Conservation (phyloP, 768 basidiomycete genomes). For the Collybia mongolica region DNA sequence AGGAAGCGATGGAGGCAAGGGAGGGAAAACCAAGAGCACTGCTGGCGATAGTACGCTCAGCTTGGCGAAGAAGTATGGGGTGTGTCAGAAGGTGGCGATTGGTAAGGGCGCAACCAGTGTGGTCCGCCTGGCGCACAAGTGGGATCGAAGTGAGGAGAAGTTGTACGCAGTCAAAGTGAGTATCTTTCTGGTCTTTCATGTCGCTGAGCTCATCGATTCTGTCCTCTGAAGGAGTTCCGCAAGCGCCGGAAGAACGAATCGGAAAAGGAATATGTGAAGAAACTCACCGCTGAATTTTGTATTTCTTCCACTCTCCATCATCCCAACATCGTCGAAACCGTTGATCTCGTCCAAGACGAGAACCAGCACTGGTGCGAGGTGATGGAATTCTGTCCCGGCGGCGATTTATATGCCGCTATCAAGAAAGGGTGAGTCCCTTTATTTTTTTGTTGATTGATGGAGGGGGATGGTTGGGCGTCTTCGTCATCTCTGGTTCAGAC, state of each 20-base stretch:
- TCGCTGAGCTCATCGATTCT: not conserved
- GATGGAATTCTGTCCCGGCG: conserved; percentile 99
- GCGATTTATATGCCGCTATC: conserved; percentile 97
- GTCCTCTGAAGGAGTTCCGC: conserved; percentile 78
- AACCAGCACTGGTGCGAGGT: conserved; percentile 97
- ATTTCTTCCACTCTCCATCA: conserved; percentile 96
- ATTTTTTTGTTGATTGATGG: conserved; percentile 4
- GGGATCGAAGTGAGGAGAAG: conserved; percentile 96
- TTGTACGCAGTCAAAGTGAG: conserved; percentile 96
- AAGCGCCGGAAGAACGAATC: conserved; percentile 97
- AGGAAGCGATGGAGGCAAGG: conserved; percentile 23
- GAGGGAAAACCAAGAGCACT: conserved; percentile 31
- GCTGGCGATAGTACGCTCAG: conserved; percentile 45
- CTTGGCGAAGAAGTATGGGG: conserved; percentile 87
- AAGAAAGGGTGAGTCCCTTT: conserved; percentile 76
- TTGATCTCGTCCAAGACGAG: conserved; percentile 99
- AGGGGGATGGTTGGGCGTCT: conserved; percentile 1
- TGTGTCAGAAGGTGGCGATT: conserved; percentile 95
- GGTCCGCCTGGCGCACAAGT: conserved; percentile 95
- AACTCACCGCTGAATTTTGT: conserved; percentile 98
- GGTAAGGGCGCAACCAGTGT: conserved; percentile 99
- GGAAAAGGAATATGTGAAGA: conserved; percentile 99
- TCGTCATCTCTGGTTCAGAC: too few species aligned
- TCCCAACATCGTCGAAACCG: conserved; percentile 95
- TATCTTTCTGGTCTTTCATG: conserved; percentile 1